phyloP scores from a whole-genome alignment of 257 asterid species.

The Linaria vulgaris region DNA sequence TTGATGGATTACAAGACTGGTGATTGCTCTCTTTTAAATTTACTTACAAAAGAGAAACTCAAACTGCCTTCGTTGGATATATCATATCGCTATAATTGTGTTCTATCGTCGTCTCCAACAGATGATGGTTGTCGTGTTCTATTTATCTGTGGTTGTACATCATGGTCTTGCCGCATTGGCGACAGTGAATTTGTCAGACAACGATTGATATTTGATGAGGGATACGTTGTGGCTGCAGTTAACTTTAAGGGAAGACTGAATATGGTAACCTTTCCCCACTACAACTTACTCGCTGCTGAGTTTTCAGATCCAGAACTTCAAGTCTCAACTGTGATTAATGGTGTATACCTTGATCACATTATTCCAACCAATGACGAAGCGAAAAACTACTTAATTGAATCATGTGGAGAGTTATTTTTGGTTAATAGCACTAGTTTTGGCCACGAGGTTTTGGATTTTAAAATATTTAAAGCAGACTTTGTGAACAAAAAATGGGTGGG shows the following conservation, averaged over 20 bases:
- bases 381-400: neutral
- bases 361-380: neutral
- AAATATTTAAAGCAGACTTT: neutral
- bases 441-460: neutral
- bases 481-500: neutral
- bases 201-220: neutral
- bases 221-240: neutral
- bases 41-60: neutral
- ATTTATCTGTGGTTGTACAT: no score
- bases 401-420: neutral
- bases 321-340: neutral
- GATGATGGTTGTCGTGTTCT: no score
- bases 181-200: no score
- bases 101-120: no score
- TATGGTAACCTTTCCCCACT: no score
- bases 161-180: no score
- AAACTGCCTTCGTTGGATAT: neutral
- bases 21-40: neutral
- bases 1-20: neutral
- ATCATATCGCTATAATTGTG: no score
- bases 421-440: neutral
- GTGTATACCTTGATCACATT: neutral
- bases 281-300: neutral
- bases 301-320: neutral
- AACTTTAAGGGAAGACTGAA: no score